Conservation (phyloP, 2,329 filamentous ascomycete genomes). For the Pyrenochaeta sp. region DNA sequence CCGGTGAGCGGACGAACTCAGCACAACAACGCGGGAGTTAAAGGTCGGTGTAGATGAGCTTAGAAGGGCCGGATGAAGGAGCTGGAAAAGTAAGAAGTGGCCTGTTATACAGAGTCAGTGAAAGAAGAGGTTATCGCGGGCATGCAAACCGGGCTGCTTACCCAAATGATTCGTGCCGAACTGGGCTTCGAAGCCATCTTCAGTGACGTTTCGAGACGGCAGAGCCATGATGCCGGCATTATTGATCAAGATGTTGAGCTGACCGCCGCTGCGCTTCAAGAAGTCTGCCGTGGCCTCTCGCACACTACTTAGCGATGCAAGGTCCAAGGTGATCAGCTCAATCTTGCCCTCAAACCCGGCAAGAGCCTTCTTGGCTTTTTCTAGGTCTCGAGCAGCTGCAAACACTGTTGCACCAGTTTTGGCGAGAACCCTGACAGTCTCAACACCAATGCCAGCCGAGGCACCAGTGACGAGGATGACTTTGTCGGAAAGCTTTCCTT, state of each 20-base stretch:
- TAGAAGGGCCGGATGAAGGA: slow-evolving; percentile 52
- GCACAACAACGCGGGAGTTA: slow-evolving; percentile 49
- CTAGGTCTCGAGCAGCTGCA: slow-evolving; percentile 52
- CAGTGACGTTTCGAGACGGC: slow-evolving; percentile 31
- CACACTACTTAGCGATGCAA: slow-evolving; percentile 22
- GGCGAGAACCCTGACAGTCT: slow-evolving; percentile 48
- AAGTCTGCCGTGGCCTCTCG: slow-evolving; percentile 20
- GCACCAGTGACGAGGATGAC: slow-evolving; percentile 35
- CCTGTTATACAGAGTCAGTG: too few species aligned
- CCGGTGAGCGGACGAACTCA: slow-evolving; percentile 49
- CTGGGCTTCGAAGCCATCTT: slow-evolving; percentile 46
- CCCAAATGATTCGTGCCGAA: slow-evolving; percentile 58
- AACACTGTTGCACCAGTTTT: slow-evolving; percentile 56
- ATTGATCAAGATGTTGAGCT: slow-evolving; percentile 33
- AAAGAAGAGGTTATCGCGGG: too few species aligned
- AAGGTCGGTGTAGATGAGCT: slow-evolving; percentile 28
- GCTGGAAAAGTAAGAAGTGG: slow-evolving; percentile 54
- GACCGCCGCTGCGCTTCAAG: slow-evolving; percentile 15
- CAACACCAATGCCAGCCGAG: slow-evolving; percentile 34
- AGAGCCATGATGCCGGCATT: slow-evolving; percentile 45
- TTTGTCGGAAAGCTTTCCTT: slow-evolving; percentile 38
- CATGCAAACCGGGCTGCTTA: too few species aligned
- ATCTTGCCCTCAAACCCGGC: slow-evolving; percentile 1
- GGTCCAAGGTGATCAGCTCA: slow-evolving; percentile 23
- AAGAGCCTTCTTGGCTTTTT: slow-evolving; percentile 10